A percentile compares a stretch with the other conserved stretches of the same genome.
Conservation (phyloP, 2,329 filamentous ascomycete species). For the Fusarium euwallaceae region DNA sequence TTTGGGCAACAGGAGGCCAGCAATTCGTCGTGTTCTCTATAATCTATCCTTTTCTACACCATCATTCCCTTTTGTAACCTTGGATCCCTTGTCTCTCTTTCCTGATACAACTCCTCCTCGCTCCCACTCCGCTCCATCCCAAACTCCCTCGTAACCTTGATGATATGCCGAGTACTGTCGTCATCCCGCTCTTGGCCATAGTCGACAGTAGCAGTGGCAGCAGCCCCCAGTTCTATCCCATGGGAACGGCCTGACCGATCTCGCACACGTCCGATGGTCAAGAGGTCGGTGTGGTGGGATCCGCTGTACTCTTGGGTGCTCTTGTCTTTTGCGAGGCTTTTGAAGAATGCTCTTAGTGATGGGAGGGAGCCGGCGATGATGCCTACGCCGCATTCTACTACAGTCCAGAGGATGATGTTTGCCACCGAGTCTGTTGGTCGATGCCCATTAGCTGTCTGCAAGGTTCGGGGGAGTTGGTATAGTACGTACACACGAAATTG, state of each 20-base stretch:
- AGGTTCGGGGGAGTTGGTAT: neutral
- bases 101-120: neutral
- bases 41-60: neutral
- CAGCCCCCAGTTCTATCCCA: neutral
- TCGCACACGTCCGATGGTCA: neutral
- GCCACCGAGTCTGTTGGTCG: neutral
- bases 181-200: neutral
- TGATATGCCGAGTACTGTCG: neutral
- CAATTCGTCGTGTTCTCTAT: neutral
- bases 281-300: neutral
- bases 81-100: neutral
- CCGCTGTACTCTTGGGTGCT: constrained; percentile 7
- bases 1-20: neutral
- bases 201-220: neutral
- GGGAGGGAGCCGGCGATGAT: constrained; percentile 10
- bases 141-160: neutral
- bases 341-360: constrained; percentile 9
- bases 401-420: neutral
- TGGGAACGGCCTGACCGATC: neutral
- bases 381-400: neutral
- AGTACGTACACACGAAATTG: neutral
- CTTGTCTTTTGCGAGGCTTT: constrained; percentile 3
- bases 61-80: neutral
- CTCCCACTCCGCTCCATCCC: neutral
- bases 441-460: neutral